phyloP scores from a whole-genome alignment of 1,284 basidiomycete genomes.

The Fomitiporia mediterranea region DNA sequence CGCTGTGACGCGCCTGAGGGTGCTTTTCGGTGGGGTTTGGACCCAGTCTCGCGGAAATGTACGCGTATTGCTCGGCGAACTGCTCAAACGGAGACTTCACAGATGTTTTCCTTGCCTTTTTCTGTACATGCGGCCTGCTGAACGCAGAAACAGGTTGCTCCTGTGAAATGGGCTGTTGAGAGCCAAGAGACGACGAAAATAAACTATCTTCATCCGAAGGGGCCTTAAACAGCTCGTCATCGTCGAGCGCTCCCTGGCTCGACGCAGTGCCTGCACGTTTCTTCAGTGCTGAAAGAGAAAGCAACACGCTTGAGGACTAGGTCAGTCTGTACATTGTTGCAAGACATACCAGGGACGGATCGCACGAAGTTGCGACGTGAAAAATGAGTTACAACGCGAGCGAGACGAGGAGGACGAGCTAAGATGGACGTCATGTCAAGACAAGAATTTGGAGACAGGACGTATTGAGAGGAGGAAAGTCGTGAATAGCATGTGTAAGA shows the following conservation, averaged over 20 bases:
- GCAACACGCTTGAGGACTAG: background rate
- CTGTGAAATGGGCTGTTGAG: background rate
- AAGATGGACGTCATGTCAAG: constrained; percentile 1
- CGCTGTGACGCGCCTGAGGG: constrained; percentile 11
- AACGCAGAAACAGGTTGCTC: background rate
- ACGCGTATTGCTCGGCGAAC: constrained; percentile 17
- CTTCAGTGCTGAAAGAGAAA: background rate
- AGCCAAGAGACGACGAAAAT: background rate
- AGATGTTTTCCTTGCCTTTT: background rate
- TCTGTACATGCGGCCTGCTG: background rate
- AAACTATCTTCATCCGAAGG: constrained; percentile 9
- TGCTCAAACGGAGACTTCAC: background rate
- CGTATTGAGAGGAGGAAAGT: too few relatives aligned
- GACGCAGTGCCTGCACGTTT: background rate
- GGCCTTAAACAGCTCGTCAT: constrained; percentile 4
- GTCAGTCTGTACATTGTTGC: background rate
- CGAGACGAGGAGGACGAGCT: background rate
- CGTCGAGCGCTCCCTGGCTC: too few relatives aligned
- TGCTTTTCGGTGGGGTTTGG: constrained; percentile 3
- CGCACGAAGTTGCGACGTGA: background rate
- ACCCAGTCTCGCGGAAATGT: constrained; percentile 8
- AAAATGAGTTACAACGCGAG: too few relatives aligned
- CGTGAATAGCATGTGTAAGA: too few relatives aligned
- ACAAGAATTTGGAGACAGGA: background rate
- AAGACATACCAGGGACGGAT: constrained; percentile 2